phyloP scores from a whole-genome alignment of 2,329 filamentous ascomycete genomes.

The Didymella segeticola region DNA sequence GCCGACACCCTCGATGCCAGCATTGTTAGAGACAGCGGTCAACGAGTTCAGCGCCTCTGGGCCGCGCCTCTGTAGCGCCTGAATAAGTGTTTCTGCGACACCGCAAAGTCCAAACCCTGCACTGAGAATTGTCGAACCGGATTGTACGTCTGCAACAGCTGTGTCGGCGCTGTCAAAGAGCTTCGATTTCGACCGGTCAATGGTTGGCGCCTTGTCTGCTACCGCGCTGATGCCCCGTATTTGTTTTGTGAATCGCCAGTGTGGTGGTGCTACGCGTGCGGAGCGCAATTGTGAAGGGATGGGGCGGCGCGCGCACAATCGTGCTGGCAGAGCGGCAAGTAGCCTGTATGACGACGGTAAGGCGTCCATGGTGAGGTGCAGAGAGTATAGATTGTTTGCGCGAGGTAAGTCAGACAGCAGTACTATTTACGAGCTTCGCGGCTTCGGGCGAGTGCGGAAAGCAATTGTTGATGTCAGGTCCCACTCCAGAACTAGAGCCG shows the following conservation, averaged over 20 bases:
- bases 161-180: constrained; percentile 47
- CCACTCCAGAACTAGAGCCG: constrained; percentile 16
- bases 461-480: constrained; percentile 12
- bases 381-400: neutral
- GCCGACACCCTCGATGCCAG: constrained; percentile 69
- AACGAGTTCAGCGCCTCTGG: constrained; percentile 52
- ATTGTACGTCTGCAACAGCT: constrained; percentile 47
- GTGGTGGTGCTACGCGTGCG: constrained; percentile 23
- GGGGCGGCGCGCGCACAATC: constrained; percentile 34
- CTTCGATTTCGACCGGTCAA: constrained; percentile 47
- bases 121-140: constrained; percentile 47
- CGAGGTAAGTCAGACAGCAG: constrained; percentile 6
- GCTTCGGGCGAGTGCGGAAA: constrained; percentile 8
- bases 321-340: constrained; percentile 37
- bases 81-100: constrained; percentile 49
- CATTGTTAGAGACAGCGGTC: constrained; percentile 83
- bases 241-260: constrained; percentile 34
- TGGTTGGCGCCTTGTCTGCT: constrained; percentile 32
- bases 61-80: constrained; percentile 43
- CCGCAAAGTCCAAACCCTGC: constrained; percentile 50
- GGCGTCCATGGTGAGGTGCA: constrained; percentile 35
- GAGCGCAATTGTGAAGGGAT: constrained; percentile 38
- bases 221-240: constrained; percentile 33
- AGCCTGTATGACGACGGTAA: constrained; percentile 38
- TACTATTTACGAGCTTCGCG: constrained; percentile 7